Evolutionary conservation across 352 stramenopile genomes (phyloP).

Genomic region (Phytophthora pluvialis): DNA sequence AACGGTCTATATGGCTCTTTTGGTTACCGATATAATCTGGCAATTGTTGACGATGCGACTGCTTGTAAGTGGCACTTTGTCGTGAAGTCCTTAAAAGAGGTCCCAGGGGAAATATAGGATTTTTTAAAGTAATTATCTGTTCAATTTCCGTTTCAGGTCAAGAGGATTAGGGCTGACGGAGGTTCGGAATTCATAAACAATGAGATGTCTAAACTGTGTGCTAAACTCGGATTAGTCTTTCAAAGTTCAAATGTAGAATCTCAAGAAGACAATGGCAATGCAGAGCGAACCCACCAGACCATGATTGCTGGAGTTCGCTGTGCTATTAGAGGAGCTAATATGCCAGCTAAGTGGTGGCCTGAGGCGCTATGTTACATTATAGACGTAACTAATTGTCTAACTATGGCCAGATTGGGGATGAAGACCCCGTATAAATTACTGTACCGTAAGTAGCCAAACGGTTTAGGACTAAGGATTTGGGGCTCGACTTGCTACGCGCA

Average conservation of each 20-base stretch:
- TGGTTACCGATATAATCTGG: slow-evolving; percentile 5
- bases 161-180: slow-evolving; percentile 8
- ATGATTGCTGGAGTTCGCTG: background rate
- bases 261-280: slow-evolving; percentile 9
- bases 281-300: background rate
- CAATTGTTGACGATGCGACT: slow-evolving; percentile 8
- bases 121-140: slow-evolving; percentile 15
- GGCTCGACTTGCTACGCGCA: background rate
- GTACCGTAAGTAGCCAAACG: background rate
- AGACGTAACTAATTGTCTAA: slow-evolving; percentile 8
- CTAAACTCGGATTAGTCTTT: background rate
- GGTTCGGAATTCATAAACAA: slow-evolving; percentile 10
- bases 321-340: background rate
- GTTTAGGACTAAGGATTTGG: no score
- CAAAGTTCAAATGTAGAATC: slow-evolving; percentile 10
- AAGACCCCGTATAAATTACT: slow-evolving; percentile 13
- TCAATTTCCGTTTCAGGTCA: slow-evolving; percentile 8
- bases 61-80: slow-evolving; percentile 14
- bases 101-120: slow-evolving; percentile 1
- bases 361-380: slow-evolving; percentile 5
- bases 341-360: slow-evolving; percentile 8
- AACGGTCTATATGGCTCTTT: slow-evolving; percentile 7
- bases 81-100: background rate
- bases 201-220: background rate
- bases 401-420: slow-evolving; percentile 6